A percentile compares a stretch with the other conserved stretches of the same genome.
Conservation (phyloP, 192 early-diverging fungal genomes). For the Gonapodya prolifera region DNA sequence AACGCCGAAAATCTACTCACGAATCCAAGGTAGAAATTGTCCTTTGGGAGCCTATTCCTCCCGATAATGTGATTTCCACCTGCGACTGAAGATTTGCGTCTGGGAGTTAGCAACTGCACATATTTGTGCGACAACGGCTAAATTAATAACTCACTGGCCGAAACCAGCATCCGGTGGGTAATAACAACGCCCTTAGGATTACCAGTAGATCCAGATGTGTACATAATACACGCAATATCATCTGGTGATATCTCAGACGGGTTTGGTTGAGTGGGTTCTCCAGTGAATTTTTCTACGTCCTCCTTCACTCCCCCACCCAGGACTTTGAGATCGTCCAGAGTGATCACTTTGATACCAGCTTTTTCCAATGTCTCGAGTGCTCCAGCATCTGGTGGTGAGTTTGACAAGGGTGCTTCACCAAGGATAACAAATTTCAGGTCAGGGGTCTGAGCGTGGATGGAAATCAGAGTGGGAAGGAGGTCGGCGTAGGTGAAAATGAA, state of each 20-base stretch:
- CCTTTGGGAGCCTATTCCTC: no score
- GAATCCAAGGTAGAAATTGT: no score
- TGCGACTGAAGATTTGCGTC: no score
- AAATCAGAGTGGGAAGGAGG: slow-evolving; percentile 48
- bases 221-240: slow-evolving; percentile 9
- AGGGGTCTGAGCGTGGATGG: slow-evolving; percentile 42
- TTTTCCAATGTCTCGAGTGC: slow-evolving; percentile 35
- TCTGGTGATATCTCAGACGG: neutral
- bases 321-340: slow-evolving; percentile 18
- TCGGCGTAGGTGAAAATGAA: slow-evolving; percentile 63
- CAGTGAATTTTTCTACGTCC: slow-evolving; percentile 50
- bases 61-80: no score
- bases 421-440: slow-evolving; percentile 57
- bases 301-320: slow-evolving; percentile 52
- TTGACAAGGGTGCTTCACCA: slow-evolving; percentile 42
- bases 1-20: slow-evolving; percentile 44
- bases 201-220: slow-evolving; percentile 8
- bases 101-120: no score
- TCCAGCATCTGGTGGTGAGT: slow-evolving; percentile 4
- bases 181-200: slow-evolving; percentile 86
- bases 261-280: slow-evolving; percentile 48
- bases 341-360: no score
- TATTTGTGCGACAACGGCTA: no score
- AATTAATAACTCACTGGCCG: no score
- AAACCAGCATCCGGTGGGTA: slow-evolving; percentile 68